Base-by-base conservation (phyloP, 305 asterid species). In the Plantago lanceolata region DNA sequence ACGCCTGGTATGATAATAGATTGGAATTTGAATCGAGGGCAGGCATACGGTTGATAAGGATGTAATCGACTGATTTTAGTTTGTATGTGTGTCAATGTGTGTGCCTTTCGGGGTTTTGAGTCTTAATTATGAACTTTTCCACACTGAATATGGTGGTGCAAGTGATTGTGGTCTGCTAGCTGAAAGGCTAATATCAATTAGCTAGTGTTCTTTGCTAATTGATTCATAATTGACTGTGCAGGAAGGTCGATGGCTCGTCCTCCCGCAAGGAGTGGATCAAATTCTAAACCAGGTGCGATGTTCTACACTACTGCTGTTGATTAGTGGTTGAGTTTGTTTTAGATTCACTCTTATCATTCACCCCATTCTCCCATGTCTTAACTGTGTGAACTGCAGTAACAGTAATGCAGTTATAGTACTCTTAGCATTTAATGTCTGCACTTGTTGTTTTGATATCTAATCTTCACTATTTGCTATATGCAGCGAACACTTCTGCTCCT, bases 211-310 rank as follows among this genome's bases (percentile, higher is more conserved):
- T 15, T 16, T 20, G 17, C 65, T 48, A 15, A 19, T 55, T 44
- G 48, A 15, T 57, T 37, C 26, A 47, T 19, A 48, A 19, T 45
- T 60, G 49, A 9, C 54, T 70, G 72, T 67, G 57, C 79, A 88
- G 96, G 90, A 78, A 79, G 87, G 78, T 69, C 92, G n/a, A n/a
- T n/a, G n/a, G n/a, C 82, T 57, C 82, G 77, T 58, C 81, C 83
- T 48, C 76, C 82, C 6, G 76, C 89, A 8, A 73, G 82, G 13
- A 84, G 84, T 15, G 68, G 21, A 43, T 83, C 86, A 31, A 77
- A 85, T 47, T 78, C 93, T 20, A 69, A 72, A 44, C 65, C 74
- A 65, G 90, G 94, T 86, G 53, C 7, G 4, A 43, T 16, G 35
- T 40, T 52, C 11, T 48, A 68, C 44, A 9, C 7, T 3, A 21